These are phyloP conservation scores for Leucoagaricus sp. DNA, from an alignment of 1,284 basidiomycete species.

Conservation along the genomic window DNA sequence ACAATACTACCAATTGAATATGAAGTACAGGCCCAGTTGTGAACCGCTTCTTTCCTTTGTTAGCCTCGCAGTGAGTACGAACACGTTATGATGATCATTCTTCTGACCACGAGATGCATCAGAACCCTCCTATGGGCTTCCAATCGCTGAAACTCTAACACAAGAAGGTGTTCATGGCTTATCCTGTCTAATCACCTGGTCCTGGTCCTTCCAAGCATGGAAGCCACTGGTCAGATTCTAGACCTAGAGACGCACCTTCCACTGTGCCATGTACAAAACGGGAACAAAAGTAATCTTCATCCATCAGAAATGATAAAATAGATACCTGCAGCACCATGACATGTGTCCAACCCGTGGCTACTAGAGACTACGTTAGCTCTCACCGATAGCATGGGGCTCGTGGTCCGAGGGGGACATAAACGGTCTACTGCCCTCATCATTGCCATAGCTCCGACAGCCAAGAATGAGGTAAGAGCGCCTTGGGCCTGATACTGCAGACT, in stretches of 20 bases:
- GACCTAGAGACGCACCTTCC: neutral
- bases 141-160: neutral
- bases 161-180: neutral
- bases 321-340: conserved; percentile 1
- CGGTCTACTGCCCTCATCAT: neutral
- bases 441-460: neutral
- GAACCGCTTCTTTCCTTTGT: conserved; percentile 1
- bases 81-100: neutral
- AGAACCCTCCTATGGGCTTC: neutral
- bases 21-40: too few relatives aligned
- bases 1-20: too few relatives aligned
- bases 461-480: neutral
- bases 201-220: neutral
- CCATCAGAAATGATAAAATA: conserved; percentile 9
- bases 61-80: conserved; percentile 2
- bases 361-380: neutral
- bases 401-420: neutral
- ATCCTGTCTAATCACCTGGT: neutral
- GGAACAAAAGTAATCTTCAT: conserved; percentile 6
- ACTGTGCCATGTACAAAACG: conserved; percentile 9
- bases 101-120: neutral
- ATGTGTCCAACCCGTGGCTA: conserved; percentile 6
- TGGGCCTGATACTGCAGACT: neutral
- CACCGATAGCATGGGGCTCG: neutral
- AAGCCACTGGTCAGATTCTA: neutral